These are phyloP conservation scores for Patellifolia procumbens DNA, from an alignment of 179 eudicot genomes.

Conservation along the genomic window DNA sequence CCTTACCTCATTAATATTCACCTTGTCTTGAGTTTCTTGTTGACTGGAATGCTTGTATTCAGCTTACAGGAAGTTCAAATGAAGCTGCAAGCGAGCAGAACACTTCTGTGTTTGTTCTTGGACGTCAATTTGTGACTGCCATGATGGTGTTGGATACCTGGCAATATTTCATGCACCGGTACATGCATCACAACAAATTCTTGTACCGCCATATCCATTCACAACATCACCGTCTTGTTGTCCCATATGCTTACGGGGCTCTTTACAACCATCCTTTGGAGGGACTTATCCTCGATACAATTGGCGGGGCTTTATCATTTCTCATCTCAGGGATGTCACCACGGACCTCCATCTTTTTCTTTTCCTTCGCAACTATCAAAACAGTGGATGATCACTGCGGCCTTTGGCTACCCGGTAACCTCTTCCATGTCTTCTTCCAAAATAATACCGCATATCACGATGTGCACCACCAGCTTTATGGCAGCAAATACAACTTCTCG, in stretches of 20 bases:
- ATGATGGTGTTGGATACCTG: slow-evolving; percentile 79
- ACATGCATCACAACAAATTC: slow-evolving; percentile 86
- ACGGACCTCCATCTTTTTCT: slow-evolving; percentile 74
- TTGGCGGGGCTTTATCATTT: slow-evolving; percentile 77
- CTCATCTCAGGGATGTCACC: slow-evolving; percentile 85
- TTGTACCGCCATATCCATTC: slow-evolving; percentile 79
- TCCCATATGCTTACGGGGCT: slow-evolving; percentile 88
- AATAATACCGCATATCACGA: slow-evolving; percentile 89
- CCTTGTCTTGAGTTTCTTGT: slow-evolving; percentile 5
- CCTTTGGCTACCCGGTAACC: slow-evolving; percentile 79
- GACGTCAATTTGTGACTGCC: slow-evolving; percentile 51
- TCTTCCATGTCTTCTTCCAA: slow-evolving; percentile 58
- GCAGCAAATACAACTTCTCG: slow-evolving; percentile 78
- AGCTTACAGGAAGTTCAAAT: slow-evolving; percentile 41
- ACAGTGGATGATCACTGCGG: slow-evolving; percentile 91
- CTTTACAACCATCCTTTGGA: slow-evolving; percentile 83
- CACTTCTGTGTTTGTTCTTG: slow-evolving; percentile 39
- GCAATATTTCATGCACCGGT: slow-evolving; percentile 89
- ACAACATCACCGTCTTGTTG: slow-evolving; percentile 75
- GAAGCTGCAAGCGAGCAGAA: slow-evolving; percentile 23
- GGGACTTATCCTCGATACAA: slow-evolving; percentile 71
- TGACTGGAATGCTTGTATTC: slow-evolving; percentile 4
- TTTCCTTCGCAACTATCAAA: slow-evolving; percentile 79
- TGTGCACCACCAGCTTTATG: slow-evolving; percentile 85
- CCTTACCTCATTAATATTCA: background rate